Conservation (phyloP, 352 stramenopile species). For the Phytophthora pini region DNA sequence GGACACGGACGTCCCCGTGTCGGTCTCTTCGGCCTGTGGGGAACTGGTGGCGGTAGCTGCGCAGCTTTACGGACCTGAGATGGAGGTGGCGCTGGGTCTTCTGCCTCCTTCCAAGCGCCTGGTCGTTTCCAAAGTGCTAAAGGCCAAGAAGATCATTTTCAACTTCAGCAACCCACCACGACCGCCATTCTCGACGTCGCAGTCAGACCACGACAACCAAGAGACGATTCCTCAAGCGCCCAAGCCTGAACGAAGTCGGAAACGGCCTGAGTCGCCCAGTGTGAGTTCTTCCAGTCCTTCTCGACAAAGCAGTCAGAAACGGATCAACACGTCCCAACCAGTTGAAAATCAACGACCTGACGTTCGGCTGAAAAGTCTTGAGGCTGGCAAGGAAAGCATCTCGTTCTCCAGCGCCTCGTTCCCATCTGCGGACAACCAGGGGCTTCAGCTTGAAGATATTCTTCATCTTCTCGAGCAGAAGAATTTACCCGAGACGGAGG, state of each 20-base stretch:
- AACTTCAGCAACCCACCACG: slow-evolving; percentile 28
- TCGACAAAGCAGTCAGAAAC: slow-evolving; percentile 50
- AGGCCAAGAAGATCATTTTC: slow-evolving; percentile 63
- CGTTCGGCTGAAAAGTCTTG: neutral
- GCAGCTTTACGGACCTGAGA: slow-evolving; percentile 56
- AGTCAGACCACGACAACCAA: slow-evolving; percentile 31
- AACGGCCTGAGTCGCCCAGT: slow-evolving; percentile 57
- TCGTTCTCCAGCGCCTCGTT: slow-evolving; percentile 14
- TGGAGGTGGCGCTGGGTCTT: slow-evolving; percentile 59
- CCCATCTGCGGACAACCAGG: slow-evolving; percentile 24
- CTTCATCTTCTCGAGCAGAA: slow-evolving; percentile 53
- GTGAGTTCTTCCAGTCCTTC: slow-evolving; percentile 44
- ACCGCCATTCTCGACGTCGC: slow-evolving; percentile 13
- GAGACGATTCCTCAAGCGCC: slow-evolving; percentile 4
- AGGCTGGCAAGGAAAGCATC: neutral
- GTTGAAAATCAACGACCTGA: slow-evolving; percentile 5
- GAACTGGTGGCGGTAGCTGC: slow-evolving; percentile 61
- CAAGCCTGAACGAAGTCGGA: slow-evolving; percentile 49
- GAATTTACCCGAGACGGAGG: slow-evolving; percentile 48
- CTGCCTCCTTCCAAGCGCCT: slow-evolving; percentile 67
- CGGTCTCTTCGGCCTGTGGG: slow-evolving; percentile 59
- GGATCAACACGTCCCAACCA: slow-evolving; percentile 39
- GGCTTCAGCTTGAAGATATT: slow-evolving; percentile 46
- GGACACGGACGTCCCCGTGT: slow-evolving; percentile 66
- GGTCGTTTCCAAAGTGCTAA: slow-evolving; percentile 59